These are phyloP conservation scores for Liriodendron chinense DNA, from an alignment of 164 flowering plant genomes.

Conservation along the genomic window DNA sequence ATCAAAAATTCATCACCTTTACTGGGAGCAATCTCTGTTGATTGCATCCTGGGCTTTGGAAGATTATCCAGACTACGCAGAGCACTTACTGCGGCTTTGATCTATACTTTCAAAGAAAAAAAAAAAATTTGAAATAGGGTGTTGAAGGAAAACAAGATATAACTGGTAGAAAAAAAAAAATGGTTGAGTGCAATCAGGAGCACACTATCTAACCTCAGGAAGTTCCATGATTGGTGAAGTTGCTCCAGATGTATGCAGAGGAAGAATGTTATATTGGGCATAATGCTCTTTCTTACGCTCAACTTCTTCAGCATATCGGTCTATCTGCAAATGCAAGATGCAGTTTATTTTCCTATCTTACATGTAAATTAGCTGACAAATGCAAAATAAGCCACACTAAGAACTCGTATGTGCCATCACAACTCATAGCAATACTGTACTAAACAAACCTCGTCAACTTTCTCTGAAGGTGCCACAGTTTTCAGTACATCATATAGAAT, in stretches of 20 bases:
- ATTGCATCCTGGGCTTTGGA: slow-evolving; percentile 43
- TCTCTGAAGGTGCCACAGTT: slow-evolving; percentile 56
- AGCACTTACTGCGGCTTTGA: slow-evolving; percentile 81
- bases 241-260: slow-evolving; percentile 64
- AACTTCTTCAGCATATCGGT: slow-evolving; percentile 66
- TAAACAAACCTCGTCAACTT: slow-evolving; percentile 66
- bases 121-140: neutral
- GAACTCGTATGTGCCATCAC: neutral
- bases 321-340: slow-evolving; percentile 45
- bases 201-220: slow-evolving; percentile 66
- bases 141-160: neutral
- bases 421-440: neutral
- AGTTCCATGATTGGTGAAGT: slow-evolving; percentile 88
- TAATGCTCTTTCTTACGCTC: slow-evolving; percentile 61
- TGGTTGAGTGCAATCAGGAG: neutral
- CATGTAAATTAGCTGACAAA: slow-evolving; percentile 3
- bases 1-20: slow-evolving; percentile 10
- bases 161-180: neutral
- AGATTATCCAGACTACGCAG: slow-evolving; percentile 61
- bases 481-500: slow-evolving; percentile 81
- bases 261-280: slow-evolving; percentile 85
- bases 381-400: neutral
- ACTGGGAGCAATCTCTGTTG: slow-evolving; percentile 16
- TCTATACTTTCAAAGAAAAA: slow-evolving; percentile 37
- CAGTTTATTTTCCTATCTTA: neutral